Evolutionary conservation across 495 filamentous ascomycete genomes (phyloP).

Genomic region (Penicillium robsamsonii): DNA sequence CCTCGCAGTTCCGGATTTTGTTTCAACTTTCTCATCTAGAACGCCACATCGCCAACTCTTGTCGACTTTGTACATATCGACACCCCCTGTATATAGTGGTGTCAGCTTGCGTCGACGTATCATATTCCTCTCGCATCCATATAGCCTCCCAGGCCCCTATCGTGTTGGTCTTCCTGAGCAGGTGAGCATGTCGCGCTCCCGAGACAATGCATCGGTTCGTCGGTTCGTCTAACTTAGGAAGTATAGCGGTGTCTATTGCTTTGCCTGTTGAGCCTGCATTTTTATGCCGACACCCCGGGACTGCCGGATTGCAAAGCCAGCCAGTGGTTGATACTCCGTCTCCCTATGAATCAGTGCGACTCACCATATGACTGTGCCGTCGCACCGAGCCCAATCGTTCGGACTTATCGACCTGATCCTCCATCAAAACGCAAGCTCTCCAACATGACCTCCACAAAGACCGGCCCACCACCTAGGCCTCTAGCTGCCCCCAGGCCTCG

Average conservation of each 20-base stretch:
- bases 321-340: constrained; percentile 21
- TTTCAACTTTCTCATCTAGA: constrained; percentile 7
- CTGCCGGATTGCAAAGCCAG: constrained; percentile 22
- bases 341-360: constrained; percentile 37
- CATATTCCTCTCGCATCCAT: constrained; percentile 5
- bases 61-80: constrained; percentile 23
- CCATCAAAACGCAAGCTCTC: constrained; percentile 26
- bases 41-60: constrained; percentile 6
- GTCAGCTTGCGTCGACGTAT: constrained; percentile 8
- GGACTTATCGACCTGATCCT: constrained; percentile 37
- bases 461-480: constrained; percentile 15
- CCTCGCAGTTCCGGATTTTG: constrained; percentile 15
- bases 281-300: constrained; percentile 12
- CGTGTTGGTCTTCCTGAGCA: background rate
- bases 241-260: constrained; percentile 1
- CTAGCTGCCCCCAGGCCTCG: constrained; percentile 5
- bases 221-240: constrained; percentile 5
- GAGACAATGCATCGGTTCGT: background rate
- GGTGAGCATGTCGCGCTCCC: constrained; percentile 17
- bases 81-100: constrained; percentile 23
- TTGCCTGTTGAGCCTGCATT: background rate
- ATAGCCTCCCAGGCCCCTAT: constrained; percentile 4
- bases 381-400: constrained; percentile 45
- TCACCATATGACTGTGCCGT: constrained; percentile 29
- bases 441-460: constrained; percentile 31